Evolutionary conservation across 2,329 filamentous ascomycete species (phyloP).

Genomic region (Fusarium ramigenum): DNA sequence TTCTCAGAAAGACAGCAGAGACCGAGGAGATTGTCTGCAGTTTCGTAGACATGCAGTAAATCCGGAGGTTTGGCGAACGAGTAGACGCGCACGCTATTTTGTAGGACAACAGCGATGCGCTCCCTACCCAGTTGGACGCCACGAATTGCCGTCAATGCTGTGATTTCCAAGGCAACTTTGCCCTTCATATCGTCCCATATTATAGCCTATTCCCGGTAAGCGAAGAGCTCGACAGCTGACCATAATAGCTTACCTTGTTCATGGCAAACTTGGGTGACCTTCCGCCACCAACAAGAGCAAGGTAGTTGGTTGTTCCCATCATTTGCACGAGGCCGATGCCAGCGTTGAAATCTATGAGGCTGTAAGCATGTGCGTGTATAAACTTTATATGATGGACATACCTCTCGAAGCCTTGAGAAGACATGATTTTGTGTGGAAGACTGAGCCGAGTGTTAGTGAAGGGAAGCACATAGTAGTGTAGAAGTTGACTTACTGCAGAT

Average conservation of each 20-base stretch:
- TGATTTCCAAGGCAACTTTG: constrained; percentile 77
- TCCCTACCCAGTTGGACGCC: constrained; percentile 80
- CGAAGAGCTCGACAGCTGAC: neutral
- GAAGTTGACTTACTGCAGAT: constrained; percentile 73
- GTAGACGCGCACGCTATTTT: constrained; percentile 85
- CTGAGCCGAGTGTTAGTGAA: constrained; percentile 52
- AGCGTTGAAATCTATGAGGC: constrained; percentile 74
- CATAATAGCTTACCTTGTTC: constrained; percentile 71
- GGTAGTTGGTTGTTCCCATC: constrained; percentile 86
- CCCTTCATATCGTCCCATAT: constrained; percentile 92
- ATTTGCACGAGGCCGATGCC: constrained; percentile 86
- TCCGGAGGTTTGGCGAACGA: constrained; percentile 77
- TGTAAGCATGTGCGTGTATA: neutral
- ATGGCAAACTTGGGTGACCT: constrained; percentile 85
- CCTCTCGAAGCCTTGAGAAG: constrained; percentile 68
- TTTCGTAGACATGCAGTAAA: constrained; percentile 81
- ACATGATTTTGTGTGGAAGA: constrained; percentile 78
- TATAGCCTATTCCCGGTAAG: constrained; percentile 65
- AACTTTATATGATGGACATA: constrained; percentile 31
- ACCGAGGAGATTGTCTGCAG: constrained; percentile 83
- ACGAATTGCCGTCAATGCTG: constrained; percentile 81
- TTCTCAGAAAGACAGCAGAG: constrained; percentile 80
- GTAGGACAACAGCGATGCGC: constrained; percentile 81
- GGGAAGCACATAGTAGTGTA: neutral
- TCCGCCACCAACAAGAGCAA: constrained; percentile 90